Base-by-base conservation (phyloP, 129 eudicot genomes). In the Gnaphalium uliginosum region DNA sequence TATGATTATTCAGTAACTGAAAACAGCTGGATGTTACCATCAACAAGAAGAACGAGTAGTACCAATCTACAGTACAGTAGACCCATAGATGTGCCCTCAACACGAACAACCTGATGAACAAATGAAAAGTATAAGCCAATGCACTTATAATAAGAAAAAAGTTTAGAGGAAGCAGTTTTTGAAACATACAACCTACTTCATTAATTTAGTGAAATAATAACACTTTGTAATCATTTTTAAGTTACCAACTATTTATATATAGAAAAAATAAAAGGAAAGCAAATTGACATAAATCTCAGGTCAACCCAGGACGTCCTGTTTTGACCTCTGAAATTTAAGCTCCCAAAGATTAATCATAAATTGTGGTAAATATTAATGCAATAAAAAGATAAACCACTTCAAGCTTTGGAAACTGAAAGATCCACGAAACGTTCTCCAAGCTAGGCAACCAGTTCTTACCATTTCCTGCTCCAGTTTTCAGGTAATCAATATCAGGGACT, bases 31-130 rank as follows among this genome's bases (percentile, higher is more conserved):
- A 71, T 24, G 9, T 81, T 86, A 91, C 99, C 99, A 81, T 95
- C 99, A 72, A 95, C 87, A 61, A 95, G 92, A 63, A 95, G 97
- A 65, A 85, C 99, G 69, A 95, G 97, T 54, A 97, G 96, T 65
- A 95, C 93, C 86, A 95, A 79, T 83, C 99, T 87, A 71, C 93
- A 83, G 83, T 95, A 95, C 18, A 91, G 87, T 21, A 71, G 87
- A 43, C 99, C 99, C 81, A 88, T 86, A 56, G 84, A 72, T 75
- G 66, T 11, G 46, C 89, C 96, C 35, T 75, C 82, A 8, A 89
- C 88, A 69, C 86, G 89, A 57, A 91, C 75, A 73, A 91, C 90
- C 99, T 95, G 86, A 72, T 19, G 33, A 79, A 63, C 71, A 68
- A 50, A 5, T 46, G 18, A 69, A 79, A 19, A 32, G 5, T 6